phyloP scores from a whole-genome alignment of 768 basidiomycete species.

The Kwoniella dejecticola region DNA sequence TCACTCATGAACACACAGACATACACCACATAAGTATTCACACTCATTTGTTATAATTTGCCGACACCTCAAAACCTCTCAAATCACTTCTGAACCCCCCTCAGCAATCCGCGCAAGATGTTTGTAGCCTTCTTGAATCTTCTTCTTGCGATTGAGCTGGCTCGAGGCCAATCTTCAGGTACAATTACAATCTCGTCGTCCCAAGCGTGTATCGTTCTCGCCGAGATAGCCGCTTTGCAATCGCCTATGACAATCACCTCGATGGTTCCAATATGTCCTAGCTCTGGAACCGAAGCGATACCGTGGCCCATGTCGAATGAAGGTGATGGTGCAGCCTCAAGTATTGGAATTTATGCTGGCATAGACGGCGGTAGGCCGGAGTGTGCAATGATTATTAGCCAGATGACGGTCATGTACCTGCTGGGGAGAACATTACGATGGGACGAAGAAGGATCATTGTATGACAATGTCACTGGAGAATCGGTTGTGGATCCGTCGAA shows the following conservation, averaged over 20 bases:
- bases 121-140: background rate
- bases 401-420: conserved; percentile 42
- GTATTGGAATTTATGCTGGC: conserved; percentile 36
- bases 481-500: conserved; percentile 24
- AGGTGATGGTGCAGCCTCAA: conserved; percentile 33
- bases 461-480: conserved; percentile 30
- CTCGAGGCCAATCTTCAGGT: conserved; percentile 24
- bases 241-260: conserved; percentile 26
- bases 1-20: too few species aligned
- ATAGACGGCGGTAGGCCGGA: conserved; percentile 21
- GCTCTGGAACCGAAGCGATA: conserved; percentile 7
- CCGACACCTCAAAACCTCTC: background rate
- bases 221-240: conserved; percentile 28
- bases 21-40: background rate
- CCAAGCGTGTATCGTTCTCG: conserved; percentile 37
- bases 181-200: conserved; percentile 19
- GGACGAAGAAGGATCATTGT: conserved; percentile 27
- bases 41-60: conserved; percentile 2
- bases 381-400: conserved; percentile 35
- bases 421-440: conserved; percentile 39
- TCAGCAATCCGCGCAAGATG: background rate
- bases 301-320: conserved; percentile 32
- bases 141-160: background rate
- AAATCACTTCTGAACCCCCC: background rate
- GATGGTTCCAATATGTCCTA: conserved; percentile 33